These are phyloP conservation scores for Striga asiatica DNA, from an alignment of 257 asterid species.

Conservation along the genomic window DNA sequence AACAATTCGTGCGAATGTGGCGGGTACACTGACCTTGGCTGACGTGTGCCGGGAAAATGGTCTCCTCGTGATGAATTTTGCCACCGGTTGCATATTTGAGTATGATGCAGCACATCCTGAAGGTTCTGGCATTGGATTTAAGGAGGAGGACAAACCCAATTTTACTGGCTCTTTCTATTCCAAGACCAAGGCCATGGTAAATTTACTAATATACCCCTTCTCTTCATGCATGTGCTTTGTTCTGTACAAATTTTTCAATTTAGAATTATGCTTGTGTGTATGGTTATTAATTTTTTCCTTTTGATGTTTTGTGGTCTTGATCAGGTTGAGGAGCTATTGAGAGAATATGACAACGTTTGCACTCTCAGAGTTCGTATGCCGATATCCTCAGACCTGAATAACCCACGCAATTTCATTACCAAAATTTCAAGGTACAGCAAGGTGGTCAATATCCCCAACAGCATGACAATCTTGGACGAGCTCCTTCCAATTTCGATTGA, in stretches of 20 bases:
- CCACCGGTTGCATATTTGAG: constrained; percentile 95
- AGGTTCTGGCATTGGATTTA: constrained; percentile 84
- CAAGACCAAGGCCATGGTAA: constrained; percentile 98
- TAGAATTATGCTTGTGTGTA: background rate
- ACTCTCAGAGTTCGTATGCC: constrained; percentile 96
- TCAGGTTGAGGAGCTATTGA: constrained; percentile 91
- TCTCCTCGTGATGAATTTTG: constrained; percentile 62
- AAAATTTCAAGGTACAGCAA: constrained; percentile 70
- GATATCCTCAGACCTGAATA: constrained; percentile 76
- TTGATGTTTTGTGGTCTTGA: background rate
- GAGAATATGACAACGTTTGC: constrained; percentile 84
- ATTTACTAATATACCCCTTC: constrained; percentile 2
- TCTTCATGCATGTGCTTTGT: background rate
- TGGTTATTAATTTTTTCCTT: constrained; percentile 3
- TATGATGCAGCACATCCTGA: constrained; percentile 75
- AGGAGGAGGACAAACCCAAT: constrained; percentile 91
- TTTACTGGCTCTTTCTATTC: constrained; percentile 90
- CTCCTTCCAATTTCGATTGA: constrained; percentile 90
- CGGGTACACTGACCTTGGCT: constrained; percentile 83
- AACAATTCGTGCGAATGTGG: constrained; percentile 83
- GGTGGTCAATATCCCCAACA: constrained; percentile 96
- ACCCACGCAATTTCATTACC: constrained; percentile 93
- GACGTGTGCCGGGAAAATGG: constrained; percentile 81
- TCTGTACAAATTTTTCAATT: background rate
- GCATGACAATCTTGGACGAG: constrained; percentile 96